Evolutionary conservation across 2,329 filamentous ascomycete genomes (phyloP).

Genomic region (Phyllosticta citrichinensis): DNA sequence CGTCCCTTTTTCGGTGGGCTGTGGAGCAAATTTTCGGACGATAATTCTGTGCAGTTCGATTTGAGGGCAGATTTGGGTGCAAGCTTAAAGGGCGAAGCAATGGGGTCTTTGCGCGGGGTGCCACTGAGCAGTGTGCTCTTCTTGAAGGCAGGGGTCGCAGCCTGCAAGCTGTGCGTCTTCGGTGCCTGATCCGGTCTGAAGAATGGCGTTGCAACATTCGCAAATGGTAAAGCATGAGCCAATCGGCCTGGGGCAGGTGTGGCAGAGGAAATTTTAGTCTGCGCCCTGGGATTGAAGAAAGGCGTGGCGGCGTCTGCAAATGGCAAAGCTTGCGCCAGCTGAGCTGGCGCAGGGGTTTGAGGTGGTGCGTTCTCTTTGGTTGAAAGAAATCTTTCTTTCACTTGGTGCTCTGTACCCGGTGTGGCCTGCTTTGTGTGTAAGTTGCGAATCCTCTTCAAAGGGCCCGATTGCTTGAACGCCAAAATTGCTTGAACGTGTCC

Average conservation of each 20-base stretch:
- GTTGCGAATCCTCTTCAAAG: not conserved
- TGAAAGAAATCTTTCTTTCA: not conserved
- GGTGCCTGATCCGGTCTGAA: not conserved
- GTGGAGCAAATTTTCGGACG: not conserved
- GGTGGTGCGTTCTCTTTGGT: conserved; percentile 1
- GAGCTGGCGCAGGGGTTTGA: not conserved
- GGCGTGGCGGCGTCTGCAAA: conserved; percentile 5
- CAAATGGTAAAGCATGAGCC: not conserved
- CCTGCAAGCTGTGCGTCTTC: conserved; percentile 1
- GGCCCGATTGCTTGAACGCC: not conserved
- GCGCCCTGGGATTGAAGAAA: conserved; percentile 3
- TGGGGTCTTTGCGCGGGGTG: conserved; percentile 8
- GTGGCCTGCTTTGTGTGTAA: not conserved
- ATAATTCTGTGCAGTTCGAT: not conserved
- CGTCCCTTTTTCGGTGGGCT: conserved; percentile 5
- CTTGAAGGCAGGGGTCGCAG: conserved; percentile 1
- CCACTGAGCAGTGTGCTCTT: conserved; percentile 7
- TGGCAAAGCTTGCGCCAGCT: not conserved
- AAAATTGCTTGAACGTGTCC: not conserved
- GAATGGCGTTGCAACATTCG: conserved; percentile 4
- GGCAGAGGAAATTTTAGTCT: not conserved
- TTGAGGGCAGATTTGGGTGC: conserved; percentile 7
- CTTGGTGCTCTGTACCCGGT: not conserved
- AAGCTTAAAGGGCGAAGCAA: conserved; percentile 10
- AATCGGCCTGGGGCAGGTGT: conserved; percentile 1